phyloP scores from a whole-genome alignment of 2,329 filamentous ascomycete genomes.

The Penicillium sp. region DNA sequence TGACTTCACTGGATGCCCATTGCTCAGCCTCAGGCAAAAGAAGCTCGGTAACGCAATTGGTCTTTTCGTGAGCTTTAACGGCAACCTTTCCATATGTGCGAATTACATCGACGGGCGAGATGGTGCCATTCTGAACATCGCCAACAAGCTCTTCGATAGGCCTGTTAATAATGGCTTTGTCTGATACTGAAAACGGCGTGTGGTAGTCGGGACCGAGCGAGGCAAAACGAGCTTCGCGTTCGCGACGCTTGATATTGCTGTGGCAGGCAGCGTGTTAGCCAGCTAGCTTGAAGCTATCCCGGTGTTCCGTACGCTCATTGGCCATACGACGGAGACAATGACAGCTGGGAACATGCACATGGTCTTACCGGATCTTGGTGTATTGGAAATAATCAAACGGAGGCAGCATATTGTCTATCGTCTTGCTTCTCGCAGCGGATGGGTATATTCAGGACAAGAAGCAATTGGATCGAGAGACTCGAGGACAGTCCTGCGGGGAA shows the following conservation, averaged over 20 bases:
- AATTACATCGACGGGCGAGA: slow-evolving; percentile 69
- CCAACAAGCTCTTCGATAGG: slow-evolving; percentile 75
- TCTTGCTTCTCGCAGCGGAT: background rate
- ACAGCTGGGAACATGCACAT: background rate
- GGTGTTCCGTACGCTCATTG: slow-evolving; percentile 1
- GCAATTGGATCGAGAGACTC: no score
- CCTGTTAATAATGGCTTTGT: slow-evolving; percentile 65
- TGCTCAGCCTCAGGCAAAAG: slow-evolving; percentile 73
- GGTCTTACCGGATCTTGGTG: slow-evolving; percentile 63
- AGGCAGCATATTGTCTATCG: slow-evolving; percentile 40
- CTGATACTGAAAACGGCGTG: slow-evolving; percentile 58
- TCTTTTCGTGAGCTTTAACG: slow-evolving; percentile 75
- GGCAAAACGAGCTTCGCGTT: slow-evolving; percentile 67
- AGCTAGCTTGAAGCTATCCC: slow-evolving; percentile 14
- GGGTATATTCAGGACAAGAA: no score
- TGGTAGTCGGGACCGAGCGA: slow-evolving; percentile 64
- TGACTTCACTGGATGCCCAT: slow-evolving; percentile 62
- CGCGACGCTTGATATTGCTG: slow-evolving; percentile 74
- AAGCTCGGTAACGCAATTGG: slow-evolving; percentile 86
- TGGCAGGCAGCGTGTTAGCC: slow-evolving; percentile 2
- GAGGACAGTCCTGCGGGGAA: background rate
- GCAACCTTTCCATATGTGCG: slow-evolving; percentile 83
- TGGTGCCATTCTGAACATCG: slow-evolving; percentile 66
- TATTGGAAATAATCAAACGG: slow-evolving; percentile 68
- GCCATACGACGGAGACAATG: background rate